Evolutionary conservation across 176 grass and related monocot species (phyloP), one percentile per base, ranked within the genome.

Genomic region (Areca catechu): DNA sequence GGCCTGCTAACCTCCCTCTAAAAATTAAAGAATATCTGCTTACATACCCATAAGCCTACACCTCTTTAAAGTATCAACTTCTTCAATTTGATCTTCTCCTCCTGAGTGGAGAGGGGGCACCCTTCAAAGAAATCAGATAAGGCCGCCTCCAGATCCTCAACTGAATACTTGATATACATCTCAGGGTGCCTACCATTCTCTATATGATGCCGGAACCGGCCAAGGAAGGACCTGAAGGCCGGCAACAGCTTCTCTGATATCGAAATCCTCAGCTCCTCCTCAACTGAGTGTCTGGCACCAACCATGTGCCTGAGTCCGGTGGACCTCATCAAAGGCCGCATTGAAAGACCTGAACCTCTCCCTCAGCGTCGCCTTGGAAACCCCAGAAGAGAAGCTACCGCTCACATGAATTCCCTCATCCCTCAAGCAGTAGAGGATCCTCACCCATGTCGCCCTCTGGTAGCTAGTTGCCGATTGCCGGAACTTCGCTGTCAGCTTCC

Each of bases 291-390:
- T 97, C 87, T 7, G 93, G 81, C 53, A 97, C 93, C 50, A 79
- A 56, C 93, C 87, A 98, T 5, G 16, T 72, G 84, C 83, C 73
- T 98, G 84, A 24, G 64, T 53, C 60, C 76, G 81, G 16, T 98
- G 93, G 3, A 81, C 80, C 20, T 92, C 93, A 50, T 98, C 93
- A 49, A 98, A 98, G 1, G 55, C 73, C 28, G 87, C 58, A 68
- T 91, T 98, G 77, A 98, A 98, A 28, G 83, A 29, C 62, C 74
- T 98, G 81, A 98, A 98, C 7, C 93, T 82, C 58, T 92, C 86
- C 48, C 81, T 74, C 9, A 98, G 71, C 7, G 80, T 85, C 5
- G 86, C 82, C 58, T 92, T 92, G 18, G 87, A 92, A 74, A 98
- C 71, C 16, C 78, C 71, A 12, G 93, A 92, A 15, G 86, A 91